Evolutionary conservation across 352 stramenopile species (phyloP), one percentile per base, ranked within the genome.

Genomic region (Phytopythium cucurbitacearum): DNA sequence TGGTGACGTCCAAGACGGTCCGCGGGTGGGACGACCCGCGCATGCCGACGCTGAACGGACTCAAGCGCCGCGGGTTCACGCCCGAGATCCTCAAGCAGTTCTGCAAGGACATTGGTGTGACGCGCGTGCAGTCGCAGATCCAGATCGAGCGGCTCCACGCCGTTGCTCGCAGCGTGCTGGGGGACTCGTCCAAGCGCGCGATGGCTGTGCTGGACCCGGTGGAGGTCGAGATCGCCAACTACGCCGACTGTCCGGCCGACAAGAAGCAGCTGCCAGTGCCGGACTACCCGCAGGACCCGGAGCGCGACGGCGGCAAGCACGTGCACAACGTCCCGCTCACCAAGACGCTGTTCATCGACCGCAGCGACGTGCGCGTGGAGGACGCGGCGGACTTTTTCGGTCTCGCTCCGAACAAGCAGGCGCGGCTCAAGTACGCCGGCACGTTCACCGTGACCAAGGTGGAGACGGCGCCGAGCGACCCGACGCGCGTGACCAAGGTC

Each of bases 21-120:
- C 84, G 80, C 57, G 95, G 95, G 45, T 94, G 82, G 84, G 82
- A 93, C 67, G 97, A 99, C 74, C 97, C 97, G 39, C 89, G 97
- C 43, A 98, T 99, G 86, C 91, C 92, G 28, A 99, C 97, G 15
- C 95, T 99, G 52, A 97, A 96, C 60, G 97, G 97, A 0, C 75
- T 92, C 42, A 80, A 83, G 65, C 85, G 80, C 46, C 81, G 97
- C 56, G 94, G 84, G 12, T 86, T 94, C 52, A 88, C 84, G 28
- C 69, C 84, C 0, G 79, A 85, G 61, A 91, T 91, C 56, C 86
- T 94, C 64, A 91, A 92, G 58, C 75, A 85, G 42, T 94, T 94
- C 64, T 94, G 84, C 59, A 88, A 89, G 59, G 82, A 89, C 37
- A 94, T 94, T 37, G 84, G 84, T 13, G 84, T 94, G 41, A 94